Conservation (phyloP, 2,329 filamentous ascomycete genomes). For the Thielaviopsis ethacetica region DNA sequence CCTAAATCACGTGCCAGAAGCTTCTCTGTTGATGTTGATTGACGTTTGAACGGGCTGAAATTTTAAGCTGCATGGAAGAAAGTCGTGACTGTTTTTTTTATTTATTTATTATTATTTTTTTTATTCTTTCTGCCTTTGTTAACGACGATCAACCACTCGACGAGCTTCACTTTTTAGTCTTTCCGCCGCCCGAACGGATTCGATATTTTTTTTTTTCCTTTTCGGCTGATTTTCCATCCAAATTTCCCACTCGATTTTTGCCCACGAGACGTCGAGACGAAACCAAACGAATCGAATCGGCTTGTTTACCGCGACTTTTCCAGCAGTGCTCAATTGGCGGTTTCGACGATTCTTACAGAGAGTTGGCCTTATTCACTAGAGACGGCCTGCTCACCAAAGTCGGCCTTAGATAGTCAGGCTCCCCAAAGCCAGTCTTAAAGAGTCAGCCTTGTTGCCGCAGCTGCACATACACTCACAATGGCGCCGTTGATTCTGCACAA, state of each 20-base stretch:
- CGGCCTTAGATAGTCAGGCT: no score
- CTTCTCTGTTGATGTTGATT: not conserved
- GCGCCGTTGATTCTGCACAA: slow-evolving; percentile 51
- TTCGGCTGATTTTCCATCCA: not conserved
- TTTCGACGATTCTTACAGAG: no score
- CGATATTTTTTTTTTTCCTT: not conserved
- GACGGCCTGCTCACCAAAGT: no score
- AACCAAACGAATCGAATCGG: not conserved
- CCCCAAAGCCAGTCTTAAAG: no score
- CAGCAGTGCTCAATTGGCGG: no score
- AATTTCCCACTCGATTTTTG: not conserved
- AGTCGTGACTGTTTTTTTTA: slow-evolving; percentile 1
- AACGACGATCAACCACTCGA: no score
- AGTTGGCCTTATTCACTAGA: no score
- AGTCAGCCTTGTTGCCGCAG: no score
- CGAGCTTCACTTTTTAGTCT: not conserved
- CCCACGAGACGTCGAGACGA: not conserved
- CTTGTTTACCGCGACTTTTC: not conserved
- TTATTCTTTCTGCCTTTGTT: not conserved
- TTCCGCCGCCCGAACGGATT: not conserved
- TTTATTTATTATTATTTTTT: no score
- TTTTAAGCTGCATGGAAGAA: not conserved
- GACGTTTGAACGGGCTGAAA: not conserved
- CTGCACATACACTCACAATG: slow-evolving; percentile 24
- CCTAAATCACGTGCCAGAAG: not conserved